Conservation (phyloP, 2,329 filamentous ascomycete species). For the Scedosporium boydii region DNA sequence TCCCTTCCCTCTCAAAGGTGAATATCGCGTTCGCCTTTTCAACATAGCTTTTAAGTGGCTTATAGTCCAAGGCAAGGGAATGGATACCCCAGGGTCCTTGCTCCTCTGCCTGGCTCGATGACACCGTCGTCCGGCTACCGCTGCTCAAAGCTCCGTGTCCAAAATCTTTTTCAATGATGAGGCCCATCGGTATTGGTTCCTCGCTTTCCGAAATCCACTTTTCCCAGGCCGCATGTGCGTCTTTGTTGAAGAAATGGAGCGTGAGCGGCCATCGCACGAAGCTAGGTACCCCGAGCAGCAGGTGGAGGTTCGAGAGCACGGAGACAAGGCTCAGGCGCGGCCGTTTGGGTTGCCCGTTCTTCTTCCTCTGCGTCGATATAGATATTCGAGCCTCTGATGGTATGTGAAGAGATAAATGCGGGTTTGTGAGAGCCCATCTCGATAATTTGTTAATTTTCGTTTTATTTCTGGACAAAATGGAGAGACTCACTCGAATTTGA, state of each 20-base stretch:
- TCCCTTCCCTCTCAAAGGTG: slow-evolving; percentile 44
- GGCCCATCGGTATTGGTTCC: slow-evolving; percentile 33
- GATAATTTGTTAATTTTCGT: neutral
- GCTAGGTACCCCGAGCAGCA: slow-evolving; percentile 68
- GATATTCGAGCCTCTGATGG: slow-evolving; percentile 51
- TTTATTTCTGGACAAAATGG: neutral
- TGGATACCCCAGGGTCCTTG: slow-evolving; percentile 36
- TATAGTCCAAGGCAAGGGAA: slow-evolving; percentile 45
- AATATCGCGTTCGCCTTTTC: slow-evolving; percentile 45
- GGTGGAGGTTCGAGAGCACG: slow-evolving; percentile 69
- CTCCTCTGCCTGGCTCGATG: neutral
- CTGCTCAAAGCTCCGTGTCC: slow-evolving; percentile 12
- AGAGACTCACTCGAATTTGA: slow-evolving; percentile 81
- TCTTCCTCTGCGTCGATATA: slow-evolving; percentile 38
- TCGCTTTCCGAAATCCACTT: slow-evolving; percentile 41
- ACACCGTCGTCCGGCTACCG: neutral
- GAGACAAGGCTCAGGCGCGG: slow-evolving; percentile 54
- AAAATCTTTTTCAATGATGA: slow-evolving; percentile 51
- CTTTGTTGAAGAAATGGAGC: slow-evolving; percentile 66
- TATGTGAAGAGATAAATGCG: slow-evolving; percentile 73
- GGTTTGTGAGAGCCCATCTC: slow-evolving; percentile 88
- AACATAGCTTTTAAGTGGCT: slow-evolving; percentile 41
- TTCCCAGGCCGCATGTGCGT: slow-evolving; percentile 62
- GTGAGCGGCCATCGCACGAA: slow-evolving; percentile 77
- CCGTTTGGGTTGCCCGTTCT: slow-evolving; percentile 43